Base-by-base conservation (phyloP, 768 basidiomycete genomes). In the Dacryopinax primogenitus region DNA sequence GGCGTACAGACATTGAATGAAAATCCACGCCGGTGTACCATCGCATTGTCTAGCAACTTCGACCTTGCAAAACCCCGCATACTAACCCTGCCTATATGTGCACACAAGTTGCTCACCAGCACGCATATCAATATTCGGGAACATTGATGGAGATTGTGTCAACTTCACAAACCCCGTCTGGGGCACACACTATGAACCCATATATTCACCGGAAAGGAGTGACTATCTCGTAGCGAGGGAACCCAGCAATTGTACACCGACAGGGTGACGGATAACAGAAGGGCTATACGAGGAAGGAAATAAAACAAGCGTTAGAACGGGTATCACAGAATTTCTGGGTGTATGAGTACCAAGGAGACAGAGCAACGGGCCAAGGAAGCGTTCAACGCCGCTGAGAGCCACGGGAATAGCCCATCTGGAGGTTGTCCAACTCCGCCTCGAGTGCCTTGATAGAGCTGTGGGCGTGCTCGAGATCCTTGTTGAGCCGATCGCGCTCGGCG, bases 401-500 rank as follows among this genome's bases (percentile, higher is more conserved):
- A 45, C 90, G 83, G 64, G 88, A 86, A 69, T 90, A 92, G 37
- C 89, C 90, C 68, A 86, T 85, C 75, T 92, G 89, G 62, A 94
- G 83, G 71, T 85, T 86, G 78, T 94, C 92, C 68, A 96, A 82
- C 76, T 96, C 92, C 28, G 84, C 83, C 74, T 96, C 92, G 75
- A 94, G 82, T 66, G 84, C 79, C 78, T 96, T 96, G 82, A 95
- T 94, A 26, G 88, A 83, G 65, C 88, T 85, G 82, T 92, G 90
- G 11, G 94, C 91, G 74, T 84, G 76, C 79, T 97, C 95, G 73
- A 99, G 82, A 73, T 98, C 96, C 78, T 97, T 98, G 85, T 98
- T 99, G 79, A 99, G 86, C 63, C 96, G 86, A 76, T 98, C 96
- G 70, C 96, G 86, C 77, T 99, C 96, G 45, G 93, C 92, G 70